Conservation (phyloP, 495 filamentous ascomycete genomes). For the Cryomyces minteri region DNA sequence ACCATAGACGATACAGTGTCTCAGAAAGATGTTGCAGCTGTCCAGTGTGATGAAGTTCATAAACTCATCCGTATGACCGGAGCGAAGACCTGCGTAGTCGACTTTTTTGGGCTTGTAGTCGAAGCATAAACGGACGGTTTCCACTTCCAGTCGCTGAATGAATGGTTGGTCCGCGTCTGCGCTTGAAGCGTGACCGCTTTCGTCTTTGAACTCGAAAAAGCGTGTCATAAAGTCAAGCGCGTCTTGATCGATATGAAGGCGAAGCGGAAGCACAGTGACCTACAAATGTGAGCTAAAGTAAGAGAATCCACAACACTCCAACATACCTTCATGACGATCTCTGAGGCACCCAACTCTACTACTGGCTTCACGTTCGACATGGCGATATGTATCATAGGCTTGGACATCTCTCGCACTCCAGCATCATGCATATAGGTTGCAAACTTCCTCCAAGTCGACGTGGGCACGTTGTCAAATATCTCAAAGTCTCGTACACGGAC, state of each 20-base stretch:
- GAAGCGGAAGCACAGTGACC: slow-evolving; percentile 68
- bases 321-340: slow-evolving; percentile 65
- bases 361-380: slow-evolving; percentile 75
- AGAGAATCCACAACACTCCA: background rate
- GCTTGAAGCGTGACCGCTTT: slow-evolving; percentile 27
- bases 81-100: slow-evolving; percentile 85
- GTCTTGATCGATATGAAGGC: slow-evolving; percentile 94
- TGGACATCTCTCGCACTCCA: slow-evolving; percentile 64
- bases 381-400: slow-evolving; percentile 79
- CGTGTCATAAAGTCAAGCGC: slow-evolving; percentile 91
- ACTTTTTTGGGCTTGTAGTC: slow-evolving; percentile 98
- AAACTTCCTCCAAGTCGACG: slow-evolving; percentile 97
- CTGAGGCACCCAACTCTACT: slow-evolving; percentile 65
- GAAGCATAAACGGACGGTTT: slow-evolving; percentile 60
- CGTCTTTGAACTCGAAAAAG: slow-evolving; percentile 96
- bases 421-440: slow-evolving; percentile 81
- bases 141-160: slow-evolving; percentile 76
- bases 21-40: slow-evolving; percentile 66
- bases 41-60: slow-evolving; percentile 98
- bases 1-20: slow-evolving; percentile 83
- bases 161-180: slow-evolving; percentile 61
- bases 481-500: slow-evolving; percentile 67
- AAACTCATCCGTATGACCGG: slow-evolving; percentile 94
- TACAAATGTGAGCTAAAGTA: slow-evolving; percentile 9
- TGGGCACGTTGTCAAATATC: slow-evolving; percentile 85